These are phyloP conservation scores for Paramarasmius palmivorus DNA, from an alignment of 1,284 basidiomycete genomes.

Conservation along the genomic window DNA sequence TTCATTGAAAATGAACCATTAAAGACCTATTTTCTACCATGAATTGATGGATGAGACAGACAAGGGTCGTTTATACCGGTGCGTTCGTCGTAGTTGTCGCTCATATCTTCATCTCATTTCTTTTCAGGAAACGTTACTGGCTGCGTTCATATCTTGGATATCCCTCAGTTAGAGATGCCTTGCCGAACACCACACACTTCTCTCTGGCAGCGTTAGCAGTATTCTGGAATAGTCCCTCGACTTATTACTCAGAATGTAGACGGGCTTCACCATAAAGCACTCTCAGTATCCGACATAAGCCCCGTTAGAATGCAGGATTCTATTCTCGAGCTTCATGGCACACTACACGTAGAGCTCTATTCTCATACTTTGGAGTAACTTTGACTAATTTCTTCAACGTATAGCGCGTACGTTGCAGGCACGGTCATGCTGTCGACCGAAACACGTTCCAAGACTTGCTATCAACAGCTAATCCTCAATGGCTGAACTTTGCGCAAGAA, in stretches of 20 bases:
- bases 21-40: conserved; percentile 72
- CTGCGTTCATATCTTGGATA: conserved; percentile 86
- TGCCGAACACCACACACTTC: conserved; percentile 86
- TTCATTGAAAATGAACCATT: conserved; percentile 3
- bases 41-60: conserved; percentile 73
- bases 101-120: not conserved
- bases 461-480: conserved; percentile 73
- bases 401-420: conserved; percentile 74
- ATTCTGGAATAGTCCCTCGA: conserved; percentile 60
- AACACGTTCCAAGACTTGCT: conserved; percentile 76
- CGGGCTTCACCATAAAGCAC: conserved; percentile 82
- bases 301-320: conserved; percentile 36
- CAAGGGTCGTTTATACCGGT: conserved; percentile 71
- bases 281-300: conserved; percentile 38
- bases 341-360: conserved; percentile 62
- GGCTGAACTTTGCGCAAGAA: conserved; percentile 72
- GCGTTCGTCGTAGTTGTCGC: conserved; percentile 19
- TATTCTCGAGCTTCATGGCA: conserved; percentile 89
- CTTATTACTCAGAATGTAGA: conserved; percentile 90
- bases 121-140: conserved; percentile 78
- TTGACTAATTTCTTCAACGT: conserved; percentile 5
- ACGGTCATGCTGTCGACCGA: conserved; percentile 68
- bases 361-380: conserved; percentile 12
- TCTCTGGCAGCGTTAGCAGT: conserved; percentile 81
- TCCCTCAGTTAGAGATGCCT: conserved; percentile 75